phyloP scores from a whole-genome alignment of 169 alveolate genomes.

The Plasmodium blacklocki region DNA sequence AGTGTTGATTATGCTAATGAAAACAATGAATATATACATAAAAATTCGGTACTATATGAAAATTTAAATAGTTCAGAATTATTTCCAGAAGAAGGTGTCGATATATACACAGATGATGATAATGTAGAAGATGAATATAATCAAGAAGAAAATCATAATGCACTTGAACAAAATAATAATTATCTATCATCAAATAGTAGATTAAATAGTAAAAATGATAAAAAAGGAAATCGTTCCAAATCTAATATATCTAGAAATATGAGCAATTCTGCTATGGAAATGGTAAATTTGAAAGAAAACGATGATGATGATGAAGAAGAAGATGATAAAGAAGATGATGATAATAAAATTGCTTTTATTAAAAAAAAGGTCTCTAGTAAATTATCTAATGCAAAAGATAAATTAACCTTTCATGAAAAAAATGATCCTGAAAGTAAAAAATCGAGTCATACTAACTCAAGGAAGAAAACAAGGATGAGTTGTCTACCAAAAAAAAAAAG shows the following conservation, averaged over 20 bases:
- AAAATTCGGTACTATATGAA: slow-evolving; percentile 2
- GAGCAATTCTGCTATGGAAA: not conserved
- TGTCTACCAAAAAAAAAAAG: slow-evolving; percentile 11
- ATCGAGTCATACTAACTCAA: not conserved
- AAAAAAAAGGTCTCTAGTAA: slow-evolving; percentile 8
- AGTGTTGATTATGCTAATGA: slow-evolving; percentile 32
- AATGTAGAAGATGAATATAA: no score
- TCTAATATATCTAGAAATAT: no score
- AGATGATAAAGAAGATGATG: not conserved
- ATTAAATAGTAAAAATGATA: slow-evolving; percentile 12
- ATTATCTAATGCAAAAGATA: not conserved
- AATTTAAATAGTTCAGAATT: not conserved
- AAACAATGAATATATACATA: not conserved
- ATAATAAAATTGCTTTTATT: slow-evolving; percentile 14
- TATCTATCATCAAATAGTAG: not conserved
- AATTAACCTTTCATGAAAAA: slow-evolving; percentile 12
- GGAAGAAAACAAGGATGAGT: slow-evolving; percentile 24
- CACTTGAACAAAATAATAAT: not conserved
- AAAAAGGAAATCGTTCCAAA: not conserved
- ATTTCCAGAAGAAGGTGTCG: not conserved
- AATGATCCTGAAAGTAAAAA: not conserved
- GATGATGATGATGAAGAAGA: slow-evolving; percentile 1
- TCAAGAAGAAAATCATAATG: slow-evolving; percentile 8
- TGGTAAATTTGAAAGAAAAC: not conserved
- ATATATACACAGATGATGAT: no score